These are phyloP conservation scores for Clitoria ternatea DNA, from an alignment of 306 rosid species.

Conservation along the genomic window DNA sequence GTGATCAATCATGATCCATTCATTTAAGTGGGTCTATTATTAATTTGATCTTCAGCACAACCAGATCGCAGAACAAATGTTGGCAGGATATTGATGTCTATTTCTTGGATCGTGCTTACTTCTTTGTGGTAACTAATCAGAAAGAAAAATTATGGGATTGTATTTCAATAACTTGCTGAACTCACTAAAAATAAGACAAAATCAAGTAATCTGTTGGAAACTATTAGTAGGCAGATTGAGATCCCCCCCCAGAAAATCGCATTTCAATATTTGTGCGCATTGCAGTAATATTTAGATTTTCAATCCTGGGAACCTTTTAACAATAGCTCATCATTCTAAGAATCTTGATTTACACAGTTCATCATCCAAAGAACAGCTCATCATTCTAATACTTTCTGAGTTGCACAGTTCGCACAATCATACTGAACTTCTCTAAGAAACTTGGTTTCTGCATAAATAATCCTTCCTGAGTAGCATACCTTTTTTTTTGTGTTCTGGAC, in stretches of 20 bases:
- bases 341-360: neutral
- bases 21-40: neutral
- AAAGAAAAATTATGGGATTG: neutral
- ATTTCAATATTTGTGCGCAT: neutral
- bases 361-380: neutral
- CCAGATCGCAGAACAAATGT: neutral
- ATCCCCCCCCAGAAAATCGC: neutral
- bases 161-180: neutral
- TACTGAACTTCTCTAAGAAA: neutral
- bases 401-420: neutral
- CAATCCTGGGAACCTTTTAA: neutral
- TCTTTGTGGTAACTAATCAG: neutral
- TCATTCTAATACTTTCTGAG: neutral
- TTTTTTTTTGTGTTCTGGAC: constrained; percentile 34
- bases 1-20: neutral
- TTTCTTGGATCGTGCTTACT: neutral
- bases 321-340: neutral
- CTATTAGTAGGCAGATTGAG: neutral
- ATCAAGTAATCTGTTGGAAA: neutral
- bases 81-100: neutral
- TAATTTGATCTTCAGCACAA: neutral
- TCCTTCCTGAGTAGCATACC: neutral
- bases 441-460: neutral
- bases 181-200: neutral
- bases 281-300: neutral